Evolutionary conservation across 2,329 filamentous ascomycete species (phyloP), one percentile per base, ranked within the genome.

Genomic region (Curvularia sp.): DNA sequence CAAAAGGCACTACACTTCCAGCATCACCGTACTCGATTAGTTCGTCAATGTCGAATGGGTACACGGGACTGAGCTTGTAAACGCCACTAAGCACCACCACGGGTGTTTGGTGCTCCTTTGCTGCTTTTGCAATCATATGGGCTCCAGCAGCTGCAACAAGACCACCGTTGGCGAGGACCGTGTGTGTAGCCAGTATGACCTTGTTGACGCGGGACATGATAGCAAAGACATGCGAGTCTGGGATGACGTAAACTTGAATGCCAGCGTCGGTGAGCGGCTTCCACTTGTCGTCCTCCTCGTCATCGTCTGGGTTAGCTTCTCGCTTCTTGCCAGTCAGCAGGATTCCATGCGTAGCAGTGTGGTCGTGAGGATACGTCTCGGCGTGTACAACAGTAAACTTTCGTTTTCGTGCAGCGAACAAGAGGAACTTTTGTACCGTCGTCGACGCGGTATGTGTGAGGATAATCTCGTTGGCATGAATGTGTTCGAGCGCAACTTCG

Each of bases 151-250:
- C 89, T 18, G 92, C 90, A 27, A 98, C 84, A 25, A 97, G 86
- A 6, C 91, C 91, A 50, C 95, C 95, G 70, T 96, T 95, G 49
- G 92, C 91, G 45, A 96, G 87, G 27, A 99, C 91, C 3, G 91
- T 89, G 71, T 93, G 90, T 5, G 94, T 94, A 12, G 91, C 89
- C 6, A 99, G 83, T 48, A 99, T 91, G 60, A 99, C 94, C 80
- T 97, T 97, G 82, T 94, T 96, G 68, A 97, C 92, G 59, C 90
- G 88, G 8, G 93, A 91, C 91, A 99, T 98, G 70, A 98, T 91
- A 1, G 93, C 93, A 80, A 93, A 96, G 53, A 96, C 85, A 9
- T 92, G 91, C 7, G 88, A 89, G 77, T 96, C 93, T 42, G 92
- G 88, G 54, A 98, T 88, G 59, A 91, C 85, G 67, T 97, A 90